Base-by-base conservation (phyloP, 192 early-diverging fungal genomes). In the Coemansia sp. region DNA sequence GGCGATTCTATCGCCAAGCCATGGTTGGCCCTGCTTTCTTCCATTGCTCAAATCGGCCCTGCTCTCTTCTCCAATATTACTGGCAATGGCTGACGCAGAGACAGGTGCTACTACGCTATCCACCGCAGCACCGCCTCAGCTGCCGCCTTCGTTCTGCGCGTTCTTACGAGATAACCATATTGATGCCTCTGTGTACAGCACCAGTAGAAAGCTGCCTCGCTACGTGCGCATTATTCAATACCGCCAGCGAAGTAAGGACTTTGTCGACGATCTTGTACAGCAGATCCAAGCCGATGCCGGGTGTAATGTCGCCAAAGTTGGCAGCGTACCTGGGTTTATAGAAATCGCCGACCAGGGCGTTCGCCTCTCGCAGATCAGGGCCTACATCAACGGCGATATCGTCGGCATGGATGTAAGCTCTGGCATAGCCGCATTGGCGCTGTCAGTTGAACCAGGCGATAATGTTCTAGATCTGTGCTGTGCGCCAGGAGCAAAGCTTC, bases 381-480 rank as follows among this genome's bases (percentile, higher is more conserved):
- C 82, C 55, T 89, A 85, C 39, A 33, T 0, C 9, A 18, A 46
- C 14, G 69, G 76, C 24, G 69, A 74, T 40, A 80, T 93, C 18
- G 83, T 88, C 62, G 92, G 91, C 14, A 90, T 95, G 62, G 93
- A 95, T 71, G 77, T 94, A 16, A 88, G 92, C 61, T 95, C 93
- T 3, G 96, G 88, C 0, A 83, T 96, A 1, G 94, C 95, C 0
- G 93, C 91, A 0, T 67, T 86, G 33, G 90, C 95, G 4, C 78
- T 99, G 14, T 86, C 86, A 1, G 73, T 95, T 0, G 51, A 87
- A 9, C 81, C 86, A 0, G 83, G 89, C 39, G 90, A 99, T 59
- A 91, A 97, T 70, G 89, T 97, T 3, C 83, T 99, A 14, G 97
- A 95, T 64, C 82, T 94, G 26, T 97, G 92, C 64, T 93, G 88